Percentiles rank a stretch among this genome's conserved stretches.
Evolutionary conservation across 768 basidiomycete species (phyloP).

Genomic region (Phylloporus rhodoxanthus): DNA sequence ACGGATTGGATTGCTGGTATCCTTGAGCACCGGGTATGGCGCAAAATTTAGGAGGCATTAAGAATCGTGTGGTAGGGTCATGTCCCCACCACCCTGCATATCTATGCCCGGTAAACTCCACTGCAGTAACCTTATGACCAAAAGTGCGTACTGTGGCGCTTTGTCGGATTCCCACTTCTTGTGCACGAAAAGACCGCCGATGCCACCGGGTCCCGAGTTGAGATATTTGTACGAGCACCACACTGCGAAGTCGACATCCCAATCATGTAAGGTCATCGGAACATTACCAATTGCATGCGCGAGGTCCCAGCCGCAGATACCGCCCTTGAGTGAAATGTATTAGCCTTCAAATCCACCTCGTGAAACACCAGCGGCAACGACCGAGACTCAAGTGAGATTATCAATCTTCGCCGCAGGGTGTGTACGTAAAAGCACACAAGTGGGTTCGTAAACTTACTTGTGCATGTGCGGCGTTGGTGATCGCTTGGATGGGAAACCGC

Average conservation of each 20-base stretch:
- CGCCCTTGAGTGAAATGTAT: slow-evolving; percentile 54
- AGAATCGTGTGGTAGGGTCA: slow-evolving; percentile 77
- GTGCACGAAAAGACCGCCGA: slow-evolving; percentile 89
- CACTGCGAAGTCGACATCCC: slow-evolving; percentile 95
- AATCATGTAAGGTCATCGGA: slow-evolving; percentile 80
- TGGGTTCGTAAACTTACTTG: slow-evolving; percentile 47
- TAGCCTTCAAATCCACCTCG: slow-evolving; percentile 8
- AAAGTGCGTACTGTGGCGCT: slow-evolving; percentile 53
- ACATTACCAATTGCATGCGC: slow-evolving; percentile 96
- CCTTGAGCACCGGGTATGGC: slow-evolving; percentile 89
- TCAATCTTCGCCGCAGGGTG: slow-evolving; percentile 6
- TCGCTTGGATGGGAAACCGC: slow-evolving; percentile 78
- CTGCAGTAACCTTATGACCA: slow-evolving; percentile 3
- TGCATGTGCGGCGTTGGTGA: slow-evolving; percentile 79
- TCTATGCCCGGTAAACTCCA: slow-evolving; percentile 38
- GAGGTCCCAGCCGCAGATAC: slow-evolving; percentile 92
- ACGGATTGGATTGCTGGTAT: slow-evolving; percentile 95
- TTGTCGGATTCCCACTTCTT: slow-evolving; percentile 66
- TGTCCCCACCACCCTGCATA: slow-evolving; percentile 99
- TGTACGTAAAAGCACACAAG: slow-evolving; percentile 25
- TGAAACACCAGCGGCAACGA: slow-evolving; percentile 7
- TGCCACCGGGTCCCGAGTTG: slow-evolving; percentile 95
- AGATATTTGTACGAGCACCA: slow-evolving; percentile 99
- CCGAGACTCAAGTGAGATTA: slow-evolving; percentile 5
- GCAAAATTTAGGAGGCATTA: slow-evolving; percentile 79